These are phyloP conservation scores for Acanthamoeba healyi DNA, from an alignment of 208 protist species.

Conservation along the genomic window DNA sequence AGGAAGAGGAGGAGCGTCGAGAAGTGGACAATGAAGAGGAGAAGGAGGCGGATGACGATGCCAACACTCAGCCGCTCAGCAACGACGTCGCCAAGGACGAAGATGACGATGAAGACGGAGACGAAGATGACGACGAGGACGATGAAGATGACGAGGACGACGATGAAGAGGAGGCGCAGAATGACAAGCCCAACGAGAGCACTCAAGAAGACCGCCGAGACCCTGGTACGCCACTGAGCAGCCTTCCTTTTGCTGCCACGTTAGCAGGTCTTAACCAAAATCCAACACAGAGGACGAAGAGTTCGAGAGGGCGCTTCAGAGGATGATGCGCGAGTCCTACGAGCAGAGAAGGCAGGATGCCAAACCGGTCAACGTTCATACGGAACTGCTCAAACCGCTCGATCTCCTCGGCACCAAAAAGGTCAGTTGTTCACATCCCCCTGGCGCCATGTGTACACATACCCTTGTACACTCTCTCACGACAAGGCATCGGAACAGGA, in stretches of 20 bases:
- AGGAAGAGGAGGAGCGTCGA: constrained; percentile 5
- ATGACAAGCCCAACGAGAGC: constrained; percentile 74
- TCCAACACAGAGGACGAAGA: constrained; percentile 76
- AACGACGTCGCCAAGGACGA: constrained; percentile 30
- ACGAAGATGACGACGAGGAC: constrained; percentile 25
- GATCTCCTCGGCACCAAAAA: constrained; percentile 58
- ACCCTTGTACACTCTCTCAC: too few relatives aligned
- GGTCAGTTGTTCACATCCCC: not conserved
- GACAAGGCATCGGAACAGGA: not conserved
- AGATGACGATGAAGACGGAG: constrained; percentile 41
- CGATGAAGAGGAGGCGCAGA: constrained; percentile 68
- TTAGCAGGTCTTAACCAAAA: too few relatives aligned
- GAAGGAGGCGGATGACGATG: constrained; percentile 40
- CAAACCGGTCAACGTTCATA: constrained; percentile 35
- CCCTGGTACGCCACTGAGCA: not conserved
- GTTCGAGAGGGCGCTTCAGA: constrained; percentile 72
- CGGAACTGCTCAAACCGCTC: constrained; percentile 37
- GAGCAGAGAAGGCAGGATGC: constrained; percentile 70
- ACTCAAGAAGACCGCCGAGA: constrained; percentile 13
- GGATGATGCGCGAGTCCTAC: constrained; percentile 76
- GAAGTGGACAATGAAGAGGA: constrained; percentile 49
- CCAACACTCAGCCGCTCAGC: not conserved
- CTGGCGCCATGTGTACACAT: too few relatives aligned
- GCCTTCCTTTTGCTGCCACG: too few relatives aligned
- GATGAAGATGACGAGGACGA: constrained; percentile 34